phyloP scores from a whole-genome alignment of 345 rosid genomes.

The Brassica napus region Da-Ae NC_063434.1:23318001-23318500 shows the following conservation, averaged over 20 bases:
- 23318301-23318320: constrained; percentile 21
- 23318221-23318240: neutral
- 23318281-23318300: constrained; percentile 30
- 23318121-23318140: constrained; percentile 88
- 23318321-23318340: constrained; percentile 23
- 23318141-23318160: constrained; percentile 8
- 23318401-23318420: constrained; percentile 9
- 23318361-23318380: constrained; percentile 13
- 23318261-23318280: constrained; percentile 28
- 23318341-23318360: constrained; percentile 13
- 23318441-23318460: neutral
- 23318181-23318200: constrained; percentile 33
- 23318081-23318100: constrained; percentile 77
- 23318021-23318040: constrained; percentile 80
- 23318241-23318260: constrained; percentile 26
- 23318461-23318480: neutral
- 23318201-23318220: constrained; percentile 28
- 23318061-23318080: constrained; percentile 54
- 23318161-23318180: constrained; percentile 20
- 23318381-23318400: constrained; percentile 5
- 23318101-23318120: constrained; percentile 93
- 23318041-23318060: constrained; percentile 72
- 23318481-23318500: neutral
- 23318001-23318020: constrained; percentile 93
- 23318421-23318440: neutral